These are phyloP conservation scores for Calocybe cyanea DNA, from an alignment of 768 basidiomycete species.

Conservation along the genomic window DNA sequence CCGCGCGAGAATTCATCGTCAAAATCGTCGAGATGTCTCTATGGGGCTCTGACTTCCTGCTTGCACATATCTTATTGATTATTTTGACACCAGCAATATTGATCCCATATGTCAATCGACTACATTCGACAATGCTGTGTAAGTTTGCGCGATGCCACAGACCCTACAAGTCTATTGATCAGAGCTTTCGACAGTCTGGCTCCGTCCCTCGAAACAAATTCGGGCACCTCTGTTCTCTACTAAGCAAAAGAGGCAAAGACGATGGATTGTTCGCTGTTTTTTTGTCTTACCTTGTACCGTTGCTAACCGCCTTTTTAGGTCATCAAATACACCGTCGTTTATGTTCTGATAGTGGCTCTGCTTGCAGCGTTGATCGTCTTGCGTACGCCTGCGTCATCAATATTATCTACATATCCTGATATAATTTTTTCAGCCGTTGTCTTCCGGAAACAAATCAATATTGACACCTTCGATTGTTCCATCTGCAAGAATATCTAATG, in stretches of 20 bases:
- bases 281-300: constrained; percentile 3
- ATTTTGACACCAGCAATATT: constrained; percentile 81
- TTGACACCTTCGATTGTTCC: constrained; percentile 62
- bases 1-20: constrained; percentile 94
- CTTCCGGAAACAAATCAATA: constrained; percentile 70
- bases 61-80: constrained; percentile 80
- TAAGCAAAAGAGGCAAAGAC: constrained; percentile 87
- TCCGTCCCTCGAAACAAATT: constrained; percentile 92
- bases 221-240: constrained; percentile 90
- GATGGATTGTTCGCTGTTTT: constrained; percentile 71
- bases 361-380: constrained; percentile 80
- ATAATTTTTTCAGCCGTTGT: constrained; percentile 55
- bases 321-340: constrained; percentile 83
- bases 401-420: constrained; percentile 11
- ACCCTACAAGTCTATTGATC: constrained; percentile 7
- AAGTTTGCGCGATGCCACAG: constrained; percentile 27
- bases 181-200: constrained; percentile 69
- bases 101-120: constrained; percentile 81
- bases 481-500: constrained; percentile 84
- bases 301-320: constrained; percentile 38
- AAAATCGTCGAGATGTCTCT: constrained; percentile 98
- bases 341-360: constrained; percentile 68
- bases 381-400: constrained; percentile 49
- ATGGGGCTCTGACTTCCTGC: constrained; percentile 93
- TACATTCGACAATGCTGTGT: constrained; percentile 95